Base-by-base conservation (phyloP, 1,139 yeast species). In the Protomyces inundatus region DNA sequence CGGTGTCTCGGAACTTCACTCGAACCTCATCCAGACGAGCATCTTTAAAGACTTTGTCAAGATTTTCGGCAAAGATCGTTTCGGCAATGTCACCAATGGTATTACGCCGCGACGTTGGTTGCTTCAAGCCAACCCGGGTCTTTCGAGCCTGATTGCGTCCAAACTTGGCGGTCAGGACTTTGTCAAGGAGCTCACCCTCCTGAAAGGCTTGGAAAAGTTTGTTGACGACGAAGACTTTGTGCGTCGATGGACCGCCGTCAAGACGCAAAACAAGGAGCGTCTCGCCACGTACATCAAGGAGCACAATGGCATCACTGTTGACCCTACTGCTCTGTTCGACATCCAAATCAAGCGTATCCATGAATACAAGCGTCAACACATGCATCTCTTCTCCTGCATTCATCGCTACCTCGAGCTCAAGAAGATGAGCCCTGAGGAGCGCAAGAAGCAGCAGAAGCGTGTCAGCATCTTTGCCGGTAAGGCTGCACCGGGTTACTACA, bases 31-130 rank as follows among this genome's bases (percentile, higher is more conserved):
- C 73, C 87, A 83, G 74, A 88, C 95, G 50, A 90, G 97, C 5
- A 88, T 90, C 71, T 90, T 90, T 78, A 87, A 86, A 75, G 97
- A 90, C 76, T 90, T 90, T 74, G 97, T 90, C 67, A 81, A 81
- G 68, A 82, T 90, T 54, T 90, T 83, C 70, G 97, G 97, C 54
- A 73, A 81, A 40, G 89, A 88, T 68, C 88, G 88, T 76, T 90
- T 90, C 75, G 88, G 89, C 66, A 90, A 90, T 72, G 97, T 90
- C 66, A 90, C 98, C 62, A 91, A 91, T 75, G 97, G 97, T 77
- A 85, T 90, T 72, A 91, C 97, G 4, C 97, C 97, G 70, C 85
- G 98, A 80, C 86, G 97, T 78, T 90, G 98, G 98, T 82, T 90
- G 74, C 85, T 85, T 74, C 97, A 90, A 77, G 96, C 97, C 59